Evolutionary conservation across 495 filamentous ascomycete species (phyloP).

Genomic region (Lasiosphaeris hirsuta): DNA sequence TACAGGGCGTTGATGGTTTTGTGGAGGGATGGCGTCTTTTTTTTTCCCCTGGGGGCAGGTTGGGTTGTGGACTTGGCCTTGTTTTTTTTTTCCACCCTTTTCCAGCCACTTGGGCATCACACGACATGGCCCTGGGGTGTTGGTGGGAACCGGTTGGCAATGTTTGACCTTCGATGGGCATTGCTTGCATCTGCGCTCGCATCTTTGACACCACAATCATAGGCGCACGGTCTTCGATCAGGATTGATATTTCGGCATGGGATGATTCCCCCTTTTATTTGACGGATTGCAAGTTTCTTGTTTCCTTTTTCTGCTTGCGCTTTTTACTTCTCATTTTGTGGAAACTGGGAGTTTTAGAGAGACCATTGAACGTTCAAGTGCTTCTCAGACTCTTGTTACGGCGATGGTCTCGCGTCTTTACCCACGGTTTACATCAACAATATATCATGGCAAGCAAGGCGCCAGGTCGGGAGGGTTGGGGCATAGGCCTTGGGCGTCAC

Average conservation of each 20-base stretch:
- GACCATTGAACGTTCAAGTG: constrained; percentile 8
- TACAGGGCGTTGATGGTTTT: constrained; percentile 3
- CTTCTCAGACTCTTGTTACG: constrained; percentile 18
- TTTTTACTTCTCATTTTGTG: constrained; percentile 6
- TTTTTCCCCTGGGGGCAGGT: constrained; percentile 5
- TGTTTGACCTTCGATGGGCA: constrained; percentile 5
- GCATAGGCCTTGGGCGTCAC: constrained; percentile 18
- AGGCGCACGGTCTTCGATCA: constrained; percentile 20
- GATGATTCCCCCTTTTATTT: constrained; percentile 21
- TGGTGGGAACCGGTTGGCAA: constrained; percentile 12
- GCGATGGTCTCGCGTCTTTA: constrained; percentile 23
- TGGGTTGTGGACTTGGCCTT: neutral
- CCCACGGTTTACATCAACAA: constrained; percentile 19
- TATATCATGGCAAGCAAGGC: constrained; percentile 25
- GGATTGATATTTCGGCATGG: constrained; percentile 15
- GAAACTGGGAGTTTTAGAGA: constrained; percentile 20
- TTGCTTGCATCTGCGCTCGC: constrained; percentile 13
- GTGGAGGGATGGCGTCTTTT: constrained; percentile 5
- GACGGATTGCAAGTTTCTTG: constrained; percentile 7
- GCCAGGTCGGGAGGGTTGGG: constrained; percentile 10
- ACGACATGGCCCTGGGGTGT: constrained; percentile 16
- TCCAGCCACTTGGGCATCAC: constrained; percentile 15
- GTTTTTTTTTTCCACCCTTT: neutral
- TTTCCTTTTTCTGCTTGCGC: constrained; percentile 14
- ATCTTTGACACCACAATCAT: constrained; percentile 17